Evolutionary conservation across 352 stramenopile species (phyloP), one percentile per base, ranked within the genome.

Genomic region (Globisporangium megalacanthum): DNA sequence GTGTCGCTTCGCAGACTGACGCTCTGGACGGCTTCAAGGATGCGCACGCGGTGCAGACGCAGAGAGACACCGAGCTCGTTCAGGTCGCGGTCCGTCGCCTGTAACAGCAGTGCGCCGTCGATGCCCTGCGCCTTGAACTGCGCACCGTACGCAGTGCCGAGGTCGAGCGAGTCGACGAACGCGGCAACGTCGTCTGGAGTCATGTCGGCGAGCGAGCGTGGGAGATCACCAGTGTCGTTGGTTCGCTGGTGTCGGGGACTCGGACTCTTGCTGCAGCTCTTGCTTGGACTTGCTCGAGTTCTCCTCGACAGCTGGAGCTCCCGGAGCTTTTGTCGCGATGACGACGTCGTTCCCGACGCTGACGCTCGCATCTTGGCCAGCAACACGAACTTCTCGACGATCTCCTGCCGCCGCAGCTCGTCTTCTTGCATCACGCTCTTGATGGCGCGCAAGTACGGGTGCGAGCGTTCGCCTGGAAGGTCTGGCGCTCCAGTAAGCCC

Each of bases 1-100:
- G 45, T 29, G n/a, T n/a, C 22, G 51, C 25, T 29, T 29, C 25
- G 25, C 25, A 29, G 25, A 4, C 25, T 36, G 22, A 36, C 15
- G 22, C 33, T 6, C 6, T 58, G 31, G 46, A 80, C 54, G 0
- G 73, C 70, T 4, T 80, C 62, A 1, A 94, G 56, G 52, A 94
- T 89, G 52, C 81, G 82, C 50, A 91, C 55, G 25, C 83, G 83
- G 41, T 94, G 83, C 53, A 94, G 54, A 14, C 81, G 78, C 47
- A 90, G 73, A 15, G 31, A 41, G 37, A 94, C 66, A 31, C 83
- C 83, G 33, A 94, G 64, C 44, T 94, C 81, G 41, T 87, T 66
- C 0, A 94, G 56, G 37, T 94, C 81, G 6, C 49, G 54, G 15
- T 86, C 68, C 1, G 69, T 83, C 4, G 79, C 77, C 45, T 86